Conservation (phyloP, 176 grass and related monocot species). For the Ampelocalamus luodianensis region DNA sequence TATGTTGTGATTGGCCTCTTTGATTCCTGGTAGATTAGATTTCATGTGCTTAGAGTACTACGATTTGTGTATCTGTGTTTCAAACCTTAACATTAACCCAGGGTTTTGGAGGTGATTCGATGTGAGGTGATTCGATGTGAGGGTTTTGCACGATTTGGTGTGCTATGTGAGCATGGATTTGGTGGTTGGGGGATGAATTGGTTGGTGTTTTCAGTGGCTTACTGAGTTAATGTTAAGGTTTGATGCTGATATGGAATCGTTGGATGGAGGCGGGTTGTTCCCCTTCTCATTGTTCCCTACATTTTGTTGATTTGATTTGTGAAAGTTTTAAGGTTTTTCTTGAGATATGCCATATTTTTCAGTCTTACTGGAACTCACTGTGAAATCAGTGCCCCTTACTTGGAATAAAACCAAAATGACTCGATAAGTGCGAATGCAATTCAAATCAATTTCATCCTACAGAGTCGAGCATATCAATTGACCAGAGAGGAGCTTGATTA, state of each 20-base stretch:
- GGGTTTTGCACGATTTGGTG: not conserved
- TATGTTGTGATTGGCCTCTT: no score
- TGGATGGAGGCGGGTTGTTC: not conserved
- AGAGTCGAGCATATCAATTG: no score
- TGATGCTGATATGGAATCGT: not conserved
- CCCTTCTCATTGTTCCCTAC: not conserved
- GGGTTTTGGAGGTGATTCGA: conserved; percentile 35
- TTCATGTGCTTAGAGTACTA: no score
- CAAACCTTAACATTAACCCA: not conserved
- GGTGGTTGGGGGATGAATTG: not conserved
- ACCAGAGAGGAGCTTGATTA: no score
- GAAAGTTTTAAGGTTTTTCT: not conserved
- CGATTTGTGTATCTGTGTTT: no score
- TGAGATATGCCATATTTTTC: not conserved
- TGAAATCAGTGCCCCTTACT: not conserved
- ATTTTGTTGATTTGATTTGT: not conserved
- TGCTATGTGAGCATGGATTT: not conserved
- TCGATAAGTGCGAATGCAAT: not conserved
- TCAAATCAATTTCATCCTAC: not conserved
- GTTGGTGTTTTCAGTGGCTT: conserved; percentile 11
- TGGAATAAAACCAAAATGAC: not conserved
- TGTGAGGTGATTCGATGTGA: not conserved
- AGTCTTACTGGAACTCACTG: not conserved
- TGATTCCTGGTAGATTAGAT: no score
- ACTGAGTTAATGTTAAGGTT: not conserved